phyloP scores from a whole-genome alignment of 192 early-diverging fungal genomes.

The Mortierella claussenii region DNA sequence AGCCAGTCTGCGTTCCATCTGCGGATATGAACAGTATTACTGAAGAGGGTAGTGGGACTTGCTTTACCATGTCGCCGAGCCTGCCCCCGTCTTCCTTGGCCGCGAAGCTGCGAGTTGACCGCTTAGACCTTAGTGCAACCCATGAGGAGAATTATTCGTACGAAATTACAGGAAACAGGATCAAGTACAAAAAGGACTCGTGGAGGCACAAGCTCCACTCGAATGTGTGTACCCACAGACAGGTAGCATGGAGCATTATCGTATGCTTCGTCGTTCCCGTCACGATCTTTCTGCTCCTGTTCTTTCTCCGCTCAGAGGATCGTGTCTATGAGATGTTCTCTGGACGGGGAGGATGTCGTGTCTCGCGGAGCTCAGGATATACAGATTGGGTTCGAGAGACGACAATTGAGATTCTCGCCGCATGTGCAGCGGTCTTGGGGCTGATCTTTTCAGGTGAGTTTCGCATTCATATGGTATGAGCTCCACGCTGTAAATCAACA shows the following conservation, averaged over 20 bases:
- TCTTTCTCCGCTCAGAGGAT: neutral
- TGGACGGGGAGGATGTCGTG: constrained; percentile 14
- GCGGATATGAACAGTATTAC: no score
- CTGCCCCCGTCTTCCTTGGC: constrained; percentile 12
- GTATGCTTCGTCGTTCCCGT: constrained; percentile 10
- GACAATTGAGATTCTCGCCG: neutral
- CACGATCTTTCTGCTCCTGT: neutral
- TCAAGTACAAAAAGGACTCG: constrained; percentile 8
- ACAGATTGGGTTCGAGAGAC: constrained; percentile 1
- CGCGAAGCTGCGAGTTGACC: constrained; percentile 5
- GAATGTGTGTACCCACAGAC: neutral
- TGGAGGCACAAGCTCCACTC: constrained; percentile 9
- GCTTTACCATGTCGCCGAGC: neutral
- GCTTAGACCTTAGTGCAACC: constrained; percentile 10
- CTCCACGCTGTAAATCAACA: no score
- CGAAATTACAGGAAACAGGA: constrained; percentile 16
- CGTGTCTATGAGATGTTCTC: constrained; percentile 20
- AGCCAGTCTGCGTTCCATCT: no score
- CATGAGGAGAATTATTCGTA: constrained; percentile 11
- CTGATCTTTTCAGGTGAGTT: constrained; percentile 11
- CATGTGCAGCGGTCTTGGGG: neutral
- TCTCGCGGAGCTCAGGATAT: neutral
- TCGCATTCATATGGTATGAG: neutral
- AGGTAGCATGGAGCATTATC: neutral
- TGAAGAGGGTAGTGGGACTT: no score